Evolutionary conservation across 176 grass and related monocot species (phyloP).

Genomic region (Elaeis guineensis): DNA sequence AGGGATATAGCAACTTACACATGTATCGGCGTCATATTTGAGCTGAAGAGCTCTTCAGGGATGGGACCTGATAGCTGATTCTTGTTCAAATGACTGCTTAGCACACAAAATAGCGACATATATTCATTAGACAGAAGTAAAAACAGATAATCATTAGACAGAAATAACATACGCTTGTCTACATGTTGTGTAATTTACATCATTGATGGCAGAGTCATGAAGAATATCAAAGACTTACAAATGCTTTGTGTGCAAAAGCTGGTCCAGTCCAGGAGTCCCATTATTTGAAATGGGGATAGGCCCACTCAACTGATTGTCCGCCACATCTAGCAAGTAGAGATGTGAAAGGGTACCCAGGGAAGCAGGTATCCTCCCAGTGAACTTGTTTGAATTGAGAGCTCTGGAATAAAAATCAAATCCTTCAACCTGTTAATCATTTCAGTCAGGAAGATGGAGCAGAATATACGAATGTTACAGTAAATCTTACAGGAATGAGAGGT

Average conservation of each 20-base stretch:
- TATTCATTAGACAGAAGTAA: background rate
- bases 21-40: conserved; percentile 72
- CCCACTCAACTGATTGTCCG: conserved; percentile 72
- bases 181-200: no score
- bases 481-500: conserved; percentile 63
- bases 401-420: conserved; percentile 26
- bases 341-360: conserved; percentile 75
- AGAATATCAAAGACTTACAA: conserved; percentile 54
- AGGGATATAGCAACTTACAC: conserved; percentile 43
- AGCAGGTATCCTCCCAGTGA: conserved; percentile 69
- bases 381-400: conserved; percentile 74
- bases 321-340: conserved; percentile 79
- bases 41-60: conserved; percentile 71
- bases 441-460: no score
- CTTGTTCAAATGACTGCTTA: conserved; percentile 81
- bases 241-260: conserved; percentile 61
- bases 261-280: conserved; percentile 52
- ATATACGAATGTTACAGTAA: background rate
- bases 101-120: conserved; percentile 12
- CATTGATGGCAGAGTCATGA: conserved; percentile 6
- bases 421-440: no score
- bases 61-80: conserved; percentile 77
- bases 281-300: conserved; percentile 55
- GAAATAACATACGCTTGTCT: no score
- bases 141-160: no score